Base-by-base conservation (phyloP, 225 moss, liverwort and hornwort species). In the Pleurozium schreberi region DNA sequence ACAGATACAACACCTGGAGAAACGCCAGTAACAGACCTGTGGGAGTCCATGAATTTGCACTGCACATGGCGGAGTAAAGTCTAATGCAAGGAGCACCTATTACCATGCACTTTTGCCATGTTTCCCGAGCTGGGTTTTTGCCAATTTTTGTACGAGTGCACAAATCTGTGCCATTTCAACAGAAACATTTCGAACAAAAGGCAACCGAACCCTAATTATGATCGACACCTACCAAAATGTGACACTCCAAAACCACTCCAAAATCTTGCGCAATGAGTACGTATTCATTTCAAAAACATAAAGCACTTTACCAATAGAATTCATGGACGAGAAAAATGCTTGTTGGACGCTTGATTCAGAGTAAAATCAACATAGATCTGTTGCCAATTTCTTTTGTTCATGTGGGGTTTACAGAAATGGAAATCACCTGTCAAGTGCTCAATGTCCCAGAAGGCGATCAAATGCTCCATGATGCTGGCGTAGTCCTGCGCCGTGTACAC, bases 401-500 rank as follows among this genome's bases (percentile, higher is more conserved):
- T 23, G 45, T 34, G 81, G 43, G 43, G 21, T 34, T 49, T 23
- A 13, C 30, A 30, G 80, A 6, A 26, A 18, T 12, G 47, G 11
- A 19, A n/a, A 52, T 40, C 66, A 87, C 87, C 87, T 79, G 87
- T 92, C 90, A 97, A 81, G 34, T 85, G 81, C 64, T 88, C 95
- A 47, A 98, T 89, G 27, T 95, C 92, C 98, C 98, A 98, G 10
- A 93, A 82, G 12, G 70, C 75, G 55, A 98, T 94, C 85, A 98
- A 77, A 82, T 98, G 98, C 79, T 95, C 93, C 91, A 94, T 94
- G 85, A 98, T 96, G 81, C 93, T 90, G 30, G 95, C 95, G 31
- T 98, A 98, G 75, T 98, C 97, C 14, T 68, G 86, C 6, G 96
- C 95, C 8, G 98, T 97, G 92, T 98, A 98, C 27, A 98, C 98